Base-by-base conservation (phyloP, 2,329 filamentous ascomycete species). In the Cercospora sp. region DNA sequence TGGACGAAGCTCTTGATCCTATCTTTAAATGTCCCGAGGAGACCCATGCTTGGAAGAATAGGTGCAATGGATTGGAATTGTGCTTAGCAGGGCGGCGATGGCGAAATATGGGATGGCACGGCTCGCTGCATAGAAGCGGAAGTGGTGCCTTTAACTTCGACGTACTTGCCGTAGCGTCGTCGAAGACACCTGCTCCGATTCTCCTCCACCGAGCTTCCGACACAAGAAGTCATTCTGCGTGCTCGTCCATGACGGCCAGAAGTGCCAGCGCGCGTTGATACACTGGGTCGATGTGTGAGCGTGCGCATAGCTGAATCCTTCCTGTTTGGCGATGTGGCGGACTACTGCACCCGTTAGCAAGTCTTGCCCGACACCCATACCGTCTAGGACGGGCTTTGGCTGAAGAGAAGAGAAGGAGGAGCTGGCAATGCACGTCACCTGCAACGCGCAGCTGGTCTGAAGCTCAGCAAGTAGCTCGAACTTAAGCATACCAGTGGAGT, bases 1-100 rank as follows among this genome's bases (percentile, higher is more conserved):
- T 63, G 69, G 58, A 72, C 53, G 30, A 73, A 51, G 63, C 69
- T 73, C 51, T 60, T 69, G 66, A 72, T 71, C 60, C 70, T 69
- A 69, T 73, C 70, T 49, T 64, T 67, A 12, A 72, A 63, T 6
- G 69, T 70, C 51, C 63, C 63, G 40, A 66, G 53, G 45, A 26
- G 18, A 45, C 63, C 57, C 63, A 66, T 66, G 26, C 26, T 66
- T 21, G 37, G 51, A 26, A 45, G 53, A n/a, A 18, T 64, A 55
- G 28, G 32, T 24, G 30, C 6, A 26, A 8, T 10, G 45, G 21
- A 28, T 32, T 28, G 4, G 4, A 45, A 21, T 10, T n/a, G 26
- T 16, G 53, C 53, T 58, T 28, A 30, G 30, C 26, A 58, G 53
- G 53, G 53, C 53, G 32, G 26, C 53, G 53, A n/a, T n/a, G 24